A percentile compares a stretch with the other conserved stretches of the same genome.
These are phyloP conservation scores for Trichoderma sp. DNA, from an alignment of 2,329 filamentous ascomycete species.

Conservation along the genomic window DNA sequence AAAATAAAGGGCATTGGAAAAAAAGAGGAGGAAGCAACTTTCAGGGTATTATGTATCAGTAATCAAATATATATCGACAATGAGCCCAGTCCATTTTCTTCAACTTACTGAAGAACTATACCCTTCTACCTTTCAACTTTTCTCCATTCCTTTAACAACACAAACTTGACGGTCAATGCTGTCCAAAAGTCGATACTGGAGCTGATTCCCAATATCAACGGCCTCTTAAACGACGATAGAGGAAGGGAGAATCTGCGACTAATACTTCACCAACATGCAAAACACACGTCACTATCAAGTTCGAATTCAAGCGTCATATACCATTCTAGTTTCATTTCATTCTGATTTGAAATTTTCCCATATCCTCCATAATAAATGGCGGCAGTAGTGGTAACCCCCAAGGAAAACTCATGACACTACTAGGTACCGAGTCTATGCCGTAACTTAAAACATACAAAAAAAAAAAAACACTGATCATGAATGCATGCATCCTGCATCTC, in stretches of 20 bases:
- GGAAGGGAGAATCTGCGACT: too few species aligned
- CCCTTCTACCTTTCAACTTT: too few species aligned
- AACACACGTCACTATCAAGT: not conserved
- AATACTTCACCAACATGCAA: not conserved
- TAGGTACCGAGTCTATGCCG: slow-evolving; percentile 41
- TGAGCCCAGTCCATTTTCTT: too few species aligned
- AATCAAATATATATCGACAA: too few species aligned
- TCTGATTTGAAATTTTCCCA: not conserved
- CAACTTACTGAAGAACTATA: too few species aligned
- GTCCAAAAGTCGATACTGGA: too few species aligned
- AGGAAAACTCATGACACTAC: slow-evolving; percentile 33
- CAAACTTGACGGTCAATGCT: too few species aligned
- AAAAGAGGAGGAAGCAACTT: not conserved
- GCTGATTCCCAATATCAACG: too few species aligned
- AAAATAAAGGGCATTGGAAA: not conserved
- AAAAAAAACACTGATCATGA: slow-evolving; percentile 32
- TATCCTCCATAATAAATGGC: slow-evolving; percentile 15
- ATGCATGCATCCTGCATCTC: slow-evolving; percentile 37
- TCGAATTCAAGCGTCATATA: not conserved
- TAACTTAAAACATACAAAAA: slow-evolving; percentile 28
- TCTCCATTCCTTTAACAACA: too few species aligned
- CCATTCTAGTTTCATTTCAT: slow-evolving; percentile 31
- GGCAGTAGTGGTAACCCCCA: slow-evolving; percentile 23
- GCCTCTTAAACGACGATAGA: too few species aligned
- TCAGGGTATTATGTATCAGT: too few species aligned